Evolutionary conservation across 1,284 basidiomycete genomes (phyloP).

Genomic region (Irpex sp.): DNA sequence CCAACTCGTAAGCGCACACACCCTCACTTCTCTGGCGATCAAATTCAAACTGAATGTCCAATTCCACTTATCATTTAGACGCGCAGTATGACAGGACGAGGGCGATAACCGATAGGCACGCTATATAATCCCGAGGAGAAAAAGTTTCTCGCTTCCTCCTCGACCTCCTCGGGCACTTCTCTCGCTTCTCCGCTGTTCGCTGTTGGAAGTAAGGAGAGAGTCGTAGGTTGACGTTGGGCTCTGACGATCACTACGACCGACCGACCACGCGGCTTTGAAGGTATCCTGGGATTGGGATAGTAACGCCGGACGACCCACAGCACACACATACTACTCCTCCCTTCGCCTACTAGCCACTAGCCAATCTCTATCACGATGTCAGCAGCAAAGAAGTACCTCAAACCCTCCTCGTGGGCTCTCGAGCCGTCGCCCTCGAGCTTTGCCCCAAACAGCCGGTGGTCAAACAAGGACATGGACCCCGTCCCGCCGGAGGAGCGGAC

Average conservation of each 20-base stretch:
- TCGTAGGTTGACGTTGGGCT: too few species aligned
- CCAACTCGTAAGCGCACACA: too few species aligned
- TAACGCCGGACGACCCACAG: background rate
- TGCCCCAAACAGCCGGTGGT: slow-evolving; percentile 52
- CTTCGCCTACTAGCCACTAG: background rate
- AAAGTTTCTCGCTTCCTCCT: background rate
- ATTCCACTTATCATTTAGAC: background rate
- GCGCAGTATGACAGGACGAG: background rate
- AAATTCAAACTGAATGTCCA: background rate
- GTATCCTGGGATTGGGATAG: too few species aligned
- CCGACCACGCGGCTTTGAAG: too few species aligned
- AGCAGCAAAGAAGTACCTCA: slow-evolving; percentile 16
- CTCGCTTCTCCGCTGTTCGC: too few species aligned
- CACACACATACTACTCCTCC: background rate
- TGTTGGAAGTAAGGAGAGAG: too few species aligned
- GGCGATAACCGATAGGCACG: background rate
- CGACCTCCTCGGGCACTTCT: background rate
- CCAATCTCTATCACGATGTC: background rate
- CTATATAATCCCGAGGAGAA: background rate
- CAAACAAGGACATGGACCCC: slow-evolving; percentile 75
- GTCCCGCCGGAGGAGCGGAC: slow-evolving; percentile 54
- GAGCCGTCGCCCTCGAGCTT: slow-evolving; percentile 48
- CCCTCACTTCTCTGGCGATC: too few species aligned
- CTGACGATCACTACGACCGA: too few species aligned
- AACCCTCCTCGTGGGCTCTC: slow-evolving; percentile 40